Conservation (phyloP, 495 filamentous ascomycete species). For the Glarea lozoyensis region DNA sequence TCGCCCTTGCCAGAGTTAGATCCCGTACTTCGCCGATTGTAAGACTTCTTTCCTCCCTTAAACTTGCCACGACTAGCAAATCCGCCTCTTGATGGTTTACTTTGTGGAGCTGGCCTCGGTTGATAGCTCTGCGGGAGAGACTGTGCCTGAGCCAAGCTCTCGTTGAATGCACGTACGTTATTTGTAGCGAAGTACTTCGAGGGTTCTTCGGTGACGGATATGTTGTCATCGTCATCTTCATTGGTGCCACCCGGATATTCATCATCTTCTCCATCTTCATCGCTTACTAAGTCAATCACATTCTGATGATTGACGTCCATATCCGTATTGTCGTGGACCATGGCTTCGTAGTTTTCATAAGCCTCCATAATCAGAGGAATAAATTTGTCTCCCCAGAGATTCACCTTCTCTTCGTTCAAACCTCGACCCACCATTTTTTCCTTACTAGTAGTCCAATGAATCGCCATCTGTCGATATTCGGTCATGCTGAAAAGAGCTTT, state of each 20-base stretch:
- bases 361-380: slow-evolving; percentile 52
- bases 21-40: not conserved
- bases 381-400: slow-evolving; percentile 58
- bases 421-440: slow-evolving; percentile 51
- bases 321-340: slow-evolving; percentile 27
- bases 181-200: slow-evolving; percentile 8
- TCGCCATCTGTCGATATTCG: slow-evolving; percentile 75
- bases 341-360: slow-evolving; percentile 47
- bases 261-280: slow-evolving; percentile 45
- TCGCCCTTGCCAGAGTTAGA: not conserved
- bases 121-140: not conserved
- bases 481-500: slow-evolving; percentile 68
- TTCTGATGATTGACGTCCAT: slow-evolving; percentile 48
- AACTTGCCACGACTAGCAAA: not conserved
- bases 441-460: slow-evolving; percentile 53
- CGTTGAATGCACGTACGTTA: not conserved
- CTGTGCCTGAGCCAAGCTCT: not conserved
- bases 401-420: slow-evolving; percentile 62
- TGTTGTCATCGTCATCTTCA: slow-evolving; percentile 2
- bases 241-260: slow-evolving; percentile 36
- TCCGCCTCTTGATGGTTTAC: not conserved
- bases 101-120: not conserved
- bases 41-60: not conserved
- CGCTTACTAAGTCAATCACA: slow-evolving; percentile 59
- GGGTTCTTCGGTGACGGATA: slow-evolving; percentile 1